Evolutionary conservation across 768 basidiomycete genomes (phyloP), one percentile per base, ranked within the genome.

Genomic region (Rhizopogon salebrosus): DNA sequence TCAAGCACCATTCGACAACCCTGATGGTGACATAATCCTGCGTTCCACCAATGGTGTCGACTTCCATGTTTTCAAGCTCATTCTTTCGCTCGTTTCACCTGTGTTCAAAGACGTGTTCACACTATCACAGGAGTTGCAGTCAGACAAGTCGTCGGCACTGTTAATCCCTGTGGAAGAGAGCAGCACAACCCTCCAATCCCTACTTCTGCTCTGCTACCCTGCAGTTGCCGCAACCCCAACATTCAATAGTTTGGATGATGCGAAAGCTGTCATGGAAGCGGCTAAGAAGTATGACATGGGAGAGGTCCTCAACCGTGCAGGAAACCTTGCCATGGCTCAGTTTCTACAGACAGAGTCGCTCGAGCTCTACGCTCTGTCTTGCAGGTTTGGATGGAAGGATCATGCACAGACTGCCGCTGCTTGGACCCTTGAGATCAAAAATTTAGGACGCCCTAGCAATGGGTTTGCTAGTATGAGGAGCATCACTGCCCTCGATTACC

Each of bases 71-170:
- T 57, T 43, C 41, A 54, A 48, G 52, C 45, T 70, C 39, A 65
- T 82, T 38, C 70, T 83, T 9, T 69, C 75, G 6, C 61, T 78
- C 10, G 70, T 76, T 0, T 83, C 81, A 2, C 70, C 75, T 4
- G 72, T 83, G 53, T 82, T 83, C 59, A 66, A 68, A 23, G 66
- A 68, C 52, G 74, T 79, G 64, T 74, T 82, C 54, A 64, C 73
- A 11, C 64, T 80, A 24, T 77, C 77, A 11, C 59, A 59, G 41
- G 67, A 74, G 1, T 26, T 31, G 5, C 27, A 40, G 39, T 24
- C 26, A 1, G 9, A 18, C 1, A 11, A 10, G 20, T 41, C 48
- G 3, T 27, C 54, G 3, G 14, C 38, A 13, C 54, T 41, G 3
- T 3, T 53, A 4, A 54, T 48, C 56, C 9, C 52, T 22, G 52